phyloP scores from a whole-genome alignment of 805 yeast genomes.

The Lipomyces spencermartinsiae region DNA sequence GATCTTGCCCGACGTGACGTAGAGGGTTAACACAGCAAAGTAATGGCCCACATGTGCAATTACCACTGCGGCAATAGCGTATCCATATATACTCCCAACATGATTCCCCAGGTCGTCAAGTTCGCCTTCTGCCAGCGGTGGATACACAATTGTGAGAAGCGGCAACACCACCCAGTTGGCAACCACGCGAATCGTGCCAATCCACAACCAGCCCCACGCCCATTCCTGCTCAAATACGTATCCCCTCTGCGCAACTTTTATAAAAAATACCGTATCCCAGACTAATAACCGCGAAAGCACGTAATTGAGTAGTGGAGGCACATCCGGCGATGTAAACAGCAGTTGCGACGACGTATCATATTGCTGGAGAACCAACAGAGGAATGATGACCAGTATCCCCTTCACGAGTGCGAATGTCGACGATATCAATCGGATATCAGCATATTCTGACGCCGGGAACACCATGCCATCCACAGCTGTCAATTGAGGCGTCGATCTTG shows the following conservation, averaged over 20 bases:
- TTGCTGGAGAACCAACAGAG: slow-evolving; percentile 51
- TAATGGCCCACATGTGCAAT: slow-evolving; percentile 62
- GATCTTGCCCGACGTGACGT: slow-evolving; percentile 52
- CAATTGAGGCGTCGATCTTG: neutral
- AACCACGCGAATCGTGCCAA: slow-evolving; percentile 16
- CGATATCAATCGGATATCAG: slow-evolving; percentile 16
- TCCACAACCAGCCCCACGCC: slow-evolving; percentile 86
- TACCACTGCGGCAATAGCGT: slow-evolving; percentile 55
- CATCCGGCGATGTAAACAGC: slow-evolving; percentile 42
- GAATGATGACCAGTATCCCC: slow-evolving; percentile 47
- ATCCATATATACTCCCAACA: slow-evolving; percentile 47
- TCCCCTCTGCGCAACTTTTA: slow-evolving; percentile 59
- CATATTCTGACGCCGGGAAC: neutral
- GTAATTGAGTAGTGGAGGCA: slow-evolving; percentile 24
- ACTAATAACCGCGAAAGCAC: slow-evolving; percentile 54
- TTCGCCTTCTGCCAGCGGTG: slow-evolving; percentile 11
- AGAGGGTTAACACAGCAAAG: slow-evolving; percentile 56
- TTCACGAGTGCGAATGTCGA: slow-evolving; percentile 43
- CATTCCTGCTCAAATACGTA: slow-evolving; percentile 83
- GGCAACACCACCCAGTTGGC: slow-evolving; percentile 25
- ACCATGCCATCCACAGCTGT: neutral
- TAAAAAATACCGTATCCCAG: slow-evolving; percentile 89
- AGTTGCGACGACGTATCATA: slow-evolving; percentile 59
- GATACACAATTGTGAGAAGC: slow-evolving; percentile 12
- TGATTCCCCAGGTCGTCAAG: slow-evolving; percentile 31